Base-by-base conservation (phyloP, 306 rosid genomes). In the Vigna nakashimae region DNA sequence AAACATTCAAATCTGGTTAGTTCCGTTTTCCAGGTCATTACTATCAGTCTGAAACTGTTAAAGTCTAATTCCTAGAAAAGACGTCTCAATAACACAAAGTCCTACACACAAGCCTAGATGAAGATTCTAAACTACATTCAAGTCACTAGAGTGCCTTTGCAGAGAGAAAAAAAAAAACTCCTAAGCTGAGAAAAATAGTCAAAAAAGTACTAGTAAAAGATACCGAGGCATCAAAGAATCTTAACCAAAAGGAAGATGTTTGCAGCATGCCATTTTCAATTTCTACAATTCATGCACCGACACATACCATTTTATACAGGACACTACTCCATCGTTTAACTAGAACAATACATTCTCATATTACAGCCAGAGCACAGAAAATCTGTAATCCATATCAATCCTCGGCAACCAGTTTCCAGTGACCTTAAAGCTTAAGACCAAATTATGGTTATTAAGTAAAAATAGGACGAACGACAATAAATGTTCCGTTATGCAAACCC, bases 251-350 rank as follows among this genome's bases (percentile, higher is more conserved):
- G 38, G 36, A 10, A 50, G 42, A 76, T 49, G 26, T 42, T 36
- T 49, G 40, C 28, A 1, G 48, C 52, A 50, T 75, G 72, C 3
- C 20, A 74, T 28, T 3, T 48, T 34, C 56, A 32, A 49, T 20
- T 65, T 63, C 55, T 26, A n/a, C 28, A 81, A 45, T 58, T 76
- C 16, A 15, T 2, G 49, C 59, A 75, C 13, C 67, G 65, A 69
- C 48, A 15, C 16, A 52, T 4, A 70, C 12, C 14, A 56, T 11
- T 50, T 52, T 50, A 71, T n/a, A 17, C 2, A 74, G 34, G 66
- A 17, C 5, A 74, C 38, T 34, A 62, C 75, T 45, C 3, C 69
- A 18, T 43, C 8, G 30, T 36, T 51, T 53, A 74, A 46, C 6
- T n/a, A 65, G 7, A 52, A 51, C 67, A 63, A 9, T 9, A 15